Evolutionary conservation across 2,329 filamentous ascomycete genomes (phyloP).

Genomic region (Cordyceps cicadae): DNA sequence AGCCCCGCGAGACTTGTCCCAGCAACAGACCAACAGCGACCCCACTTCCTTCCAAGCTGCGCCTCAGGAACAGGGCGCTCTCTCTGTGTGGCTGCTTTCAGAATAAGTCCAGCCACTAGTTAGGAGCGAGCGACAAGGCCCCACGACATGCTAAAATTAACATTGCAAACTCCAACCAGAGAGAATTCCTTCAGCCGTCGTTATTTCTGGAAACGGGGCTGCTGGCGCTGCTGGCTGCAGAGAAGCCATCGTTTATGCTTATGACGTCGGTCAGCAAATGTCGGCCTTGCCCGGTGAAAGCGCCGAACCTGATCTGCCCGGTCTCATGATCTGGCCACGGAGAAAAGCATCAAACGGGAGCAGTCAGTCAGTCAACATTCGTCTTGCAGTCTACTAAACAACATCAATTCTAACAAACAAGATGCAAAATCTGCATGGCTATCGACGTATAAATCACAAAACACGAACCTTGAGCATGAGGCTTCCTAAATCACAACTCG

Average conservation of each 20-base stretch:
- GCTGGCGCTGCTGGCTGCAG: too few relatives aligned
- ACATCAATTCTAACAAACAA: not conserved
- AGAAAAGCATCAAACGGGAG: too few relatives aligned
- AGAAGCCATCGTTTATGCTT: too few relatives aligned
- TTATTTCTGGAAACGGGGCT: constrained; percentile 12
- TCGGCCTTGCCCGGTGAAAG: too few relatives aligned
- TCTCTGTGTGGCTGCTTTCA: not conserved
- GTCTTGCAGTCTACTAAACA: not conserved
- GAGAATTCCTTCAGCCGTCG: not conserved
- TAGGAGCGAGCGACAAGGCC: not conserved
- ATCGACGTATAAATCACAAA: not conserved
- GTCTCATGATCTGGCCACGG: too few relatives aligned
- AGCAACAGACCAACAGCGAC: not conserved
- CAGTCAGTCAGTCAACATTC: too few relatives aligned
- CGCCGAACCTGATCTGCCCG: too few relatives aligned
- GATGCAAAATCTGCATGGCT: not conserved
- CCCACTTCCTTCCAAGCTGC: constrained; percentile 2
- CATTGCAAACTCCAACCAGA: not conserved
- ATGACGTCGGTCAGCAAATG: too few relatives aligned
- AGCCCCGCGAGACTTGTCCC: not conserved
- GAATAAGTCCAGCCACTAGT: constrained; percentile 1
- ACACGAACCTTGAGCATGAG: too few relatives aligned
- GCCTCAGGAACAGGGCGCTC: constrained; percentile 2
- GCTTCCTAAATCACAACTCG: too few relatives aligned
- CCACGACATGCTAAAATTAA: not conserved